These are phyloP conservation scores for Colletotrichum kahawae DNA, from an alignment of 2,329 filamentous ascomycete species.

Conservation along the genomic window DNA sequence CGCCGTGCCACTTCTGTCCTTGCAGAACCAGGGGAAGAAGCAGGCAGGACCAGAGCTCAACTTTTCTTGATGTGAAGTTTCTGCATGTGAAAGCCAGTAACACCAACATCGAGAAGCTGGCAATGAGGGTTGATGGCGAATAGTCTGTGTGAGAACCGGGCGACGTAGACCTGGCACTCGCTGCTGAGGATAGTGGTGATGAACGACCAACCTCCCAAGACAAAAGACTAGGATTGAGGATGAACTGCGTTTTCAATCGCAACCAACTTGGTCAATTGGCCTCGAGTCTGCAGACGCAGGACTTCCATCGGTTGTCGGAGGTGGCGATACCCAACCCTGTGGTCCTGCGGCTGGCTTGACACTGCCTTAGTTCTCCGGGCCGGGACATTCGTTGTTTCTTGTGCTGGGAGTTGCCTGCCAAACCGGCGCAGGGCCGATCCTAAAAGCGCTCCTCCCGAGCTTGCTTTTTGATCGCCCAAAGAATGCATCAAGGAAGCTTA, in stretches of 20 bases:
- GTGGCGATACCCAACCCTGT: constrained; percentile 9
- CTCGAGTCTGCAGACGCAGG: neutral
- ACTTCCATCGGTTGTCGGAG: neutral
- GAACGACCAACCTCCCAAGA: neutral
- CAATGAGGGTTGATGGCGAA: neutral
- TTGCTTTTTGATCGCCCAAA: neutral
- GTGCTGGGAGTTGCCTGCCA: neutral
- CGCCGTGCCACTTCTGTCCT: neutral
- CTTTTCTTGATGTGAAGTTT: neutral
- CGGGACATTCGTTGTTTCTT: neutral
- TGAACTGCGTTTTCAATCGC: neutral
- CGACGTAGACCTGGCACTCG: neutral
- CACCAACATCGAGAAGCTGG: neutral
- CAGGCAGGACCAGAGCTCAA: neutral
- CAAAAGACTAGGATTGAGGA: neutral
- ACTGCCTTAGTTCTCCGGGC: neutral
- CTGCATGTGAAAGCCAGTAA: neutral
- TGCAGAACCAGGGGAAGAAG: neutral
- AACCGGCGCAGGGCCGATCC: neutral
- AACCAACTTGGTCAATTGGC: neutral
- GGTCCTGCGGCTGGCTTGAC: constrained; percentile 1
- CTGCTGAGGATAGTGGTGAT: neutral
- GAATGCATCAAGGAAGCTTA: neutral
- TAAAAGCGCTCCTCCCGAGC: neutral
- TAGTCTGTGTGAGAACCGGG: neutral